Percentiles rank a stretch among this genome's conserved stretches.
Evolutionary conservation across 306 rosid genomes (phyloP).

Genomic region (Prosopis cineraria): DNA sequence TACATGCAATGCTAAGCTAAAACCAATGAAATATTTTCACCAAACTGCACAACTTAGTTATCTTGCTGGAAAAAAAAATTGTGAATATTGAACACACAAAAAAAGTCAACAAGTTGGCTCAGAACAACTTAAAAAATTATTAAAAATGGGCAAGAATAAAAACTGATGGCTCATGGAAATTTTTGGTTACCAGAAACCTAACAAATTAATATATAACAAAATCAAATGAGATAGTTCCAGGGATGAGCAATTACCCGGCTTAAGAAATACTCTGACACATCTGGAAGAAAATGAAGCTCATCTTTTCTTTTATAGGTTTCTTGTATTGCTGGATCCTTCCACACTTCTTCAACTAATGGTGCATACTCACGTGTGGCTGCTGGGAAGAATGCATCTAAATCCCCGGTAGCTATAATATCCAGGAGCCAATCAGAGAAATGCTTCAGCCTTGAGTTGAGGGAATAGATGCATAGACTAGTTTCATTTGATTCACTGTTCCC

Average conservation of each 20-base stretch:
- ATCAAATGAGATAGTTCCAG: background rate
- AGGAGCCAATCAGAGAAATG: constrained; percentile 98
- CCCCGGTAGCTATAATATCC: constrained; percentile 96
- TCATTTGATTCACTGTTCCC: constrained; percentile 45
- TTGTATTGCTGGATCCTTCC: constrained; percentile 96
- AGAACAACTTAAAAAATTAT: background rate
- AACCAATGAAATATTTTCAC: background rate
- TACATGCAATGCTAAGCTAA: background rate
- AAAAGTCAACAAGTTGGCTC: background rate
- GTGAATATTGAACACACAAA: constrained; percentile 1
- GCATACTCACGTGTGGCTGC: constrained; percentile 99
- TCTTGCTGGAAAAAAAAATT: background rate
- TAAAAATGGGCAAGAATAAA: constrained; percentile 6
- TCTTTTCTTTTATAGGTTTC: constrained; percentile 87
- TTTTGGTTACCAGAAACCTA: background rate
- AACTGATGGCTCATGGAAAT: background rate
- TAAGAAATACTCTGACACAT: constrained; percentile 88
- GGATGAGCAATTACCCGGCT: constrained; percentile 68
- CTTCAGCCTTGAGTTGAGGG: constrained; percentile 90
- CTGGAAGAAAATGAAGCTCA: constrained; percentile 93
- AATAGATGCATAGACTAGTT: constrained; percentile 60
- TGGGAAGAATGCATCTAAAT: constrained; percentile 95
- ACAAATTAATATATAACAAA: constrained; percentile 10
- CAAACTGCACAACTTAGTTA: too few species aligned
- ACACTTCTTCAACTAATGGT: constrained; percentile 94